Evolutionary conservation across 257 asterid genomes (phyloP), one percentile per base, ranked within the genome.

Genomic region (Nicotiana obtusifolia): DNA sequence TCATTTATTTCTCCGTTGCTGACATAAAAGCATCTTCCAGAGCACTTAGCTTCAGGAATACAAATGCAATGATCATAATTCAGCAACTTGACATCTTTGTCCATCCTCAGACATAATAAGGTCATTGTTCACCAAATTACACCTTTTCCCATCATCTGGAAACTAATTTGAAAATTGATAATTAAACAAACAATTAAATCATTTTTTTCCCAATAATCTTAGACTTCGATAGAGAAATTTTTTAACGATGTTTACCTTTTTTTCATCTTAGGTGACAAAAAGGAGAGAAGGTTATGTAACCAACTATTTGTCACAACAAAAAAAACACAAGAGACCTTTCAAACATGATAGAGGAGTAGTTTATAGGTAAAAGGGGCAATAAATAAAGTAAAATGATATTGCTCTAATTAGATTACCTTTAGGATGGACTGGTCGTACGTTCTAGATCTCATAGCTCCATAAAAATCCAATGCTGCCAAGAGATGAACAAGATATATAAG

Each of bases 381-480:
- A 62, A 69, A 30, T 77, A 20, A 81, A 33, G 67, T 24, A 62
- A 37, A 61, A 26, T 33, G 49, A 69, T 76, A 53, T 37, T 10
- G 69, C 41, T 59, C 41, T 22, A 47, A 73, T 73, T 1, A 24
- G 16, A 60, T 5, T 87, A 95, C 98, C 98, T 95, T 85, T 65
- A 93, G 81, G 84, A 93, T 89, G 69, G 97, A 92, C 71, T 90
- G 88, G 83, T 95, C 99, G 73, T 93, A 93, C 41, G 98, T 95
- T 86, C 99, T 89, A 73, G 98, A 93, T 86, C 99, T 89, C 77
- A 95, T 86, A 84, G 99, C 98, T 71, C 99, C 98, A 86, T 91
- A 95, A 83, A 95, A 93, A 83, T 95, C 99, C 93, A 95, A 87
- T 60, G 99, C 98, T 95, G 95, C 84, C 86, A 86, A 62, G 9